These are phyloP conservation scores for Funneliformis geosporum DNA, from an alignment of 192 early-diverging fungal genomes.

Conservation along the genomic window DNA sequence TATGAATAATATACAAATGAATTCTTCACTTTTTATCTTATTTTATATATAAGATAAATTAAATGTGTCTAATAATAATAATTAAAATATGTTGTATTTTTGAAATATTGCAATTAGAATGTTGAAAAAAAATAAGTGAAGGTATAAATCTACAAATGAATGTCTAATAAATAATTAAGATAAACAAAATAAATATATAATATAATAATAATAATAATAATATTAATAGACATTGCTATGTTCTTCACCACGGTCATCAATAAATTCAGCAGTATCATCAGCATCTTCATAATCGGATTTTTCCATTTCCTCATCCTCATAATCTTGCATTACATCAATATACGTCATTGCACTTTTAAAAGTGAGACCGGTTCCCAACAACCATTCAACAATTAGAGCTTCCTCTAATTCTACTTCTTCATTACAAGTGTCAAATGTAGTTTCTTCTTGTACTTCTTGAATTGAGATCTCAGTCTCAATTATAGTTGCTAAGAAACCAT, in stretches of 20 bases:
- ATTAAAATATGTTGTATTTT: no score
- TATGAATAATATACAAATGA: no score
- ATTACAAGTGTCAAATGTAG: background rate
- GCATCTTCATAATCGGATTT: constrained; percentile 20
- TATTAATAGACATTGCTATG: background rate
- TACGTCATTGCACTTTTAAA: constrained; percentile 5
- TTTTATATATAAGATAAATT: no score
- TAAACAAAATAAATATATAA: no score
- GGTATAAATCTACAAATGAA: no score
- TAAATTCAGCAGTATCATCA: background rate
- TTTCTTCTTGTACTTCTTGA: background rate
- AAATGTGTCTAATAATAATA: no score
- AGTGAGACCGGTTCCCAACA: background rate
- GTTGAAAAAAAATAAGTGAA: no score
- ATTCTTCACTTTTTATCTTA: no score
- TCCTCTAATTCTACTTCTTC: constrained; percentile 13
- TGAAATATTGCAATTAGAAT: no score
- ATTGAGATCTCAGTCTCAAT: background rate
- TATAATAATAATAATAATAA: no score
- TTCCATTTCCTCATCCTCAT: background rate
- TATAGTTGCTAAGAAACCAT: background rate
- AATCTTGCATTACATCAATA: background rate
- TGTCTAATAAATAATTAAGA: no score
- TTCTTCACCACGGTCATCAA: background rate
- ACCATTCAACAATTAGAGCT: constrained; percentile 26